Conservation (phyloP, 495 filamentous ascomycete species). For the Aspergillus coremiiformis region DNA sequence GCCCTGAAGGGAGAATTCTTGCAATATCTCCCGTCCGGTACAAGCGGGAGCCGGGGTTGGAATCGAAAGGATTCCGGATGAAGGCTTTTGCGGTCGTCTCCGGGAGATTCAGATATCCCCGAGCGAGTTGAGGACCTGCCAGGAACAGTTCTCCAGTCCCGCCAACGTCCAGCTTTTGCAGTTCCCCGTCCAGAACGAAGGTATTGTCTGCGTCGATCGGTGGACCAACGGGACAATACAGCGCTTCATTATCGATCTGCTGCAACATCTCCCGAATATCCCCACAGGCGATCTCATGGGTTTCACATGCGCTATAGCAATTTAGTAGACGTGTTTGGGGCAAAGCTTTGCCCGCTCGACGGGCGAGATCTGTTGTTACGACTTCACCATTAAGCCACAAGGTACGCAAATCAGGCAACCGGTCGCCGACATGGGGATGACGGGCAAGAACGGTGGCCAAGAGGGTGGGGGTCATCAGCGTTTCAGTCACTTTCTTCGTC, state of each 20-base stretch:
- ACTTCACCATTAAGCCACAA: slow-evolving; percentile 69
- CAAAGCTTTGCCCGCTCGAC: slow-evolving; percentile 50
- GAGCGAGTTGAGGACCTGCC: slow-evolving; percentile 70
- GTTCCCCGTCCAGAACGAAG: slow-evolving; percentile 53
- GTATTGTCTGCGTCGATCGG: slow-evolving; percentile 50
- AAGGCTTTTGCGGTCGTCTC: slow-evolving; percentile 72
- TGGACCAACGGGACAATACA: slow-evolving; percentile 55
- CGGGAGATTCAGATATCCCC: slow-evolving; percentile 73
- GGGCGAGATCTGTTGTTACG: slow-evolving; percentile 59
- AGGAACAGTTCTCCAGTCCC: slow-evolving; percentile 74
- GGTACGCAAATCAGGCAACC: slow-evolving; percentile 51
- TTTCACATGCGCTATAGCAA: slow-evolving; percentile 66
- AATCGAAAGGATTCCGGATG: slow-evolving; percentile 50
- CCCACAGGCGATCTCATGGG: slow-evolving; percentile 64
- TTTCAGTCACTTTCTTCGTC: slow-evolving; percentile 53
- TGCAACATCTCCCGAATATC: slow-evolving; percentile 51
- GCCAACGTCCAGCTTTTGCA: slow-evolving; percentile 51
- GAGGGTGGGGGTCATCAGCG: slow-evolving; percentile 67
- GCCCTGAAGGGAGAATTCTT: slow-evolving; percentile 56
- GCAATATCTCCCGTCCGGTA: slow-evolving; percentile 88
- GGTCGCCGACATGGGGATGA: slow-evolving; percentile 47
- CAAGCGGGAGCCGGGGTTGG: slow-evolving; percentile 42
- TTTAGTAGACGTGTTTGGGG: slow-evolving; percentile 59
- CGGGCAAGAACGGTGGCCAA: slow-evolving; percentile 56
- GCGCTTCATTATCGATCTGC: slow-evolving; percentile 38